Base-by-base conservation (phyloP, 1,284 basidiomycete genomes). In the Golubevia sp. region DNA sequence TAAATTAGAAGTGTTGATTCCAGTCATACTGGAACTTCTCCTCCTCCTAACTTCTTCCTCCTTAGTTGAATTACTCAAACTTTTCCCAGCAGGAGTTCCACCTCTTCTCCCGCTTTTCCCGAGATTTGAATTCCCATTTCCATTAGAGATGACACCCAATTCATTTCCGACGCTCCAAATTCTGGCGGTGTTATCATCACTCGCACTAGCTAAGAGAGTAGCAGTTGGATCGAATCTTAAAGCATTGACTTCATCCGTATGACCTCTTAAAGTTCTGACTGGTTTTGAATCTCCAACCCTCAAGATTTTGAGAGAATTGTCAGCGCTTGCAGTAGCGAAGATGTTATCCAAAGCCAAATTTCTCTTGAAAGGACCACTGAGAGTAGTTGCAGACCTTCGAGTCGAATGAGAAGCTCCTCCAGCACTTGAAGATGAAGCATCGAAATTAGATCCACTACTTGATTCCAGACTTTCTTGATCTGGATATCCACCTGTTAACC, bases 201-300 rank as follows among this genome's bases (percentile, higher is more conserved):
- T 82, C 0, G 73, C 81, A 6, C 70, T 73, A 2, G 81, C 81
- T 23, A 83, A 61, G 4, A 81, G 70, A 57, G 79, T 79, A 56
- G 76, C 74, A 13, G 77, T 77, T 13, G 77, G 72, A 59, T 83
- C 79, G 53, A 83, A 77, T 23, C 74, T 74, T 52, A 83, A 74
- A 6, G 78, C 71, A 54, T 83, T 83, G 57, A 83, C 79, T 63
- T 83, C 81, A 63, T 83, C 81, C 3, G 71, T 67, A 59, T 83
- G 81, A 18, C 79, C 75, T 54, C 66, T 62, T 61, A 80, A 70
- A 24, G 74, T 71, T 62, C 71, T 70, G 61, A 83, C 50, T 18
- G 81, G 78, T 65, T 76, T 77, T 18, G 68, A 63, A 60, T 80
- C 79, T 34, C 81, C 81, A 13, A 82, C 60, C 57, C 74, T 73